A percentile compares a stretch with the other conserved stretches of the same genome.
Conservation (phyloP, 352 stramenopile species). For the Blastocystis sp. region DNA sequence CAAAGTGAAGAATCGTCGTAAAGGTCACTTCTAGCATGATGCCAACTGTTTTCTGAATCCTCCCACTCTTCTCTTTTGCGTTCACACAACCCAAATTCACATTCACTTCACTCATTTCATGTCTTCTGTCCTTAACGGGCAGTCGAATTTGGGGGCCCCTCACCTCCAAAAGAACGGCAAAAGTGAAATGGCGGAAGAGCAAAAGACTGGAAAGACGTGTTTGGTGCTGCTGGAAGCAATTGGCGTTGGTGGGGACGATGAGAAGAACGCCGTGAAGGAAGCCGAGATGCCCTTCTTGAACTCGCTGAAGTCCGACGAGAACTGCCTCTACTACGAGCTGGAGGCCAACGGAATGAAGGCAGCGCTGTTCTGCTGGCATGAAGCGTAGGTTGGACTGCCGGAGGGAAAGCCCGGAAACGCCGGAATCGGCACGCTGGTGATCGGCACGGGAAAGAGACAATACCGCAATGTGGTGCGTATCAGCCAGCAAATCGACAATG, state of each 20-base stretch:
- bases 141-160: slow-evolving; percentile 7
- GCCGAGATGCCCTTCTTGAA: slow-evolving; percentile 32
- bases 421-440: background rate
- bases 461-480: slow-evolving; percentile 14
- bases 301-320: slow-evolving; percentile 23
- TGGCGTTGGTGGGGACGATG: slow-evolving; percentile 2
- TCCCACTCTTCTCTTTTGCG: no score
- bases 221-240: slow-evolving; percentile 43
- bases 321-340: slow-evolving; percentile 26
- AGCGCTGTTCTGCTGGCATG: background rate
- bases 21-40: no score
- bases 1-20: background rate
- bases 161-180: background rate
- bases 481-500: background rate
- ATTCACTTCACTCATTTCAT: no score
- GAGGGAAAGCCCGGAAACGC: background rate
- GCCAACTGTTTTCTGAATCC: no score
- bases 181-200: background rate
- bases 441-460: slow-evolving; percentile 38
- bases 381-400: slow-evolving; percentile 22
- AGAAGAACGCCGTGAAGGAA: slow-evolving; percentile 3
- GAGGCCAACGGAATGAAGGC: slow-evolving; percentile 17
- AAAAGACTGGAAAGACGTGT: slow-evolving; percentile 19
- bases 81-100: no score
- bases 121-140: no score